Evolutionary conservation across 352 stramenopile genomes (phyloP), one percentile per base, ranked within the genome.

Genomic region (Globisporangium carolinianum): DNA sequence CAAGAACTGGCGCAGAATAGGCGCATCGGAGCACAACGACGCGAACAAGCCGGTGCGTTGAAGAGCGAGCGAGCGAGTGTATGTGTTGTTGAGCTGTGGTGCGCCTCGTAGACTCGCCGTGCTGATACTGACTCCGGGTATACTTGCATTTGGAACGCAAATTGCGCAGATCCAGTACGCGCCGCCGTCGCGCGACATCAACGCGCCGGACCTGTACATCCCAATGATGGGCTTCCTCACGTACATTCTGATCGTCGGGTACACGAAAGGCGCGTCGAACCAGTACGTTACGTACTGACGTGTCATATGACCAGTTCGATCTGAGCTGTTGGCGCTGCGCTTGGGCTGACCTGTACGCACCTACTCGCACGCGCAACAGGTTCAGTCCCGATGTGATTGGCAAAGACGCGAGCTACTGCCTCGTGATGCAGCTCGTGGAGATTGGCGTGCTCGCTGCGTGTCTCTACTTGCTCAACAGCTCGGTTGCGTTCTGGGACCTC

Each of bases 181-280:
- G 45, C 82, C 95, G n/a, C 97, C 97, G 14, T 87, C 88, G 46
- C 68, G 86, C 42, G 97, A 99, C 71, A 84, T 97, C 58, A 99
- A 99, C 66, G 96, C 97, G 5, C 96, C 96, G 1, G 97, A 99
- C 76, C 73, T 99, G 36, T 99, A 99, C 73, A 92, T 99, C 36
- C 97, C 97, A 10, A 61, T 97, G 46, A 99, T 99, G 97, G 89
- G 94, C n/a, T 97, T 99, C 41, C 83, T 99, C 55, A 99, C 97
- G 15, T 99, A 99, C 73, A 97, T 98, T 51, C 72, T 99, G 51
- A 87, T 99, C 10, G 97, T 97, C 62, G 97, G 96, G 2, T 96
- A 99, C 60, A 91, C 83, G 47, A 98, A 99, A 63, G 97, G 97
- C 35, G 93, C 87, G 38, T 92, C 82, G 35, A 91, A 91, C 54